A percentile compares a stretch with the other conserved stretches of the same genome.
Evolutionary conservation across 106 monocot genomes (phyloP).

Genomic region (Dendrobium chrysotoxum): DNA sequence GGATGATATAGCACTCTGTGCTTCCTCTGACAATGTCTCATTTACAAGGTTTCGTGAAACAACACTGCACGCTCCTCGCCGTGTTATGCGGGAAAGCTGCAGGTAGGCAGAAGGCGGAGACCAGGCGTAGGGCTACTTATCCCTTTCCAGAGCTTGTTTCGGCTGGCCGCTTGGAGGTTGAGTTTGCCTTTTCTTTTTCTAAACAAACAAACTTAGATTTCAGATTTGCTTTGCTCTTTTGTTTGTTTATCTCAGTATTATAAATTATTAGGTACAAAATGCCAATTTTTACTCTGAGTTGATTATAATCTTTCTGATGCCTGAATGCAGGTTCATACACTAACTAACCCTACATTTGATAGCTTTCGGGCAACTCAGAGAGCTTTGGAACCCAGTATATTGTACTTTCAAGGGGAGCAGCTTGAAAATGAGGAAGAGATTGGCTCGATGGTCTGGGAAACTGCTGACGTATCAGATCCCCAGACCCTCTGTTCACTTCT

Average conservation of each 20-base stretch:
- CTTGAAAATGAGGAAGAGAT: constrained; percentile 63
- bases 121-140: constrained; percentile 17
- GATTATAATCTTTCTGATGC: neutral
- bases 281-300: neutral
- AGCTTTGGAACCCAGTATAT: constrained; percentile 43
- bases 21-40: constrained; percentile 34
- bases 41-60: constrained; percentile 37
- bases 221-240: constrained; percentile 3
- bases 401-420: constrained; percentile 81
- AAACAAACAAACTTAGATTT: neutral
- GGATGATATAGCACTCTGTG: neutral
- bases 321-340: constrained; percentile 74
- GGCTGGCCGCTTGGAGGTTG: constrained; percentile 77
- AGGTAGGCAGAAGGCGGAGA: constrained; percentile 21
- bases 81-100: constrained; percentile 54
- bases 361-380: constrained; percentile 52
- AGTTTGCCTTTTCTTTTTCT: constrained; percentile 1
- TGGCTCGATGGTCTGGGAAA: constrained; percentile 65
- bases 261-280: neutral
- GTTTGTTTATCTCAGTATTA: neutral
- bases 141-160: constrained; percentile 76
- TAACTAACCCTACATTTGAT: constrained; percentile 71
- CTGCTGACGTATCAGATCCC: constrained; percentile 53
- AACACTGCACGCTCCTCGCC: constrained; percentile 70
- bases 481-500: constrained; percentile 50